These are phyloP conservation scores for Penicillium sp. DNA, from an alignment of 2,329 filamentous ascomycete species.

Conservation along the genomic window DNA sequence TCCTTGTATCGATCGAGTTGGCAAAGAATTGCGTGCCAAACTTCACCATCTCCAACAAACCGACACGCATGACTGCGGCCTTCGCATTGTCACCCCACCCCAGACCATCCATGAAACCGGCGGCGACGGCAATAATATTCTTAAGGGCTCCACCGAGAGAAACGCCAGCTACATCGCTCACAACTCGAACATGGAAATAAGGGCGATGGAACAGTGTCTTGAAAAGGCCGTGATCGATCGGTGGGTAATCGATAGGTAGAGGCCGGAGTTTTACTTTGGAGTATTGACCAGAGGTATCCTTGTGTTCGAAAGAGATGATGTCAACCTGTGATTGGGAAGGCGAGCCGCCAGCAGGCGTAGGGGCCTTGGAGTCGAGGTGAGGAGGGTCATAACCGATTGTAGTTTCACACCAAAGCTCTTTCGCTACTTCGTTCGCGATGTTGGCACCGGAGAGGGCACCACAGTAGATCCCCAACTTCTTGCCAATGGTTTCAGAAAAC, in stretches of 20 bases:
- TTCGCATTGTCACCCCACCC: constrained; percentile 99
- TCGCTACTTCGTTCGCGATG: constrained; percentile 90
- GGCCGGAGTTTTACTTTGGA: constrained; percentile 69
- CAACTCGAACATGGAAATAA: constrained; percentile 95
- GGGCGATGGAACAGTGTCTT: constrained; percentile 87
- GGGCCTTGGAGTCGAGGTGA: constrained; percentile 74
- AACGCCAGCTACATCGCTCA: constrained; percentile 92
- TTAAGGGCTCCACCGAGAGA: constrained; percentile 93
- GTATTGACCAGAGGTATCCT: constrained; percentile 63
- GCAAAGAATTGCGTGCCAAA: constrained; percentile 94
- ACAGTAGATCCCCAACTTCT: constrained; percentile 90
- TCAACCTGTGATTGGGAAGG: constrained; percentile 51
- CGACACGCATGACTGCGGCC: constrained; percentile 96
- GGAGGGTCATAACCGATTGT: constrained; percentile 96
- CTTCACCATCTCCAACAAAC: constrained; percentile 91
- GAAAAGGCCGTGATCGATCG: constrained; percentile 79
- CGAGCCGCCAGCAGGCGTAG: constrained; percentile 53
- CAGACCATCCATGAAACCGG: constrained; percentile 90
- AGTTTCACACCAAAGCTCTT: constrained; percentile 95
- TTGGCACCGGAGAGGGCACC: constrained; percentile 94
- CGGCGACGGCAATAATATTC: constrained; percentile 91
- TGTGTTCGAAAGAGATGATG: constrained; percentile 56
- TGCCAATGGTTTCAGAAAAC: constrained; percentile 92
- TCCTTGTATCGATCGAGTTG: constrained; percentile 71
- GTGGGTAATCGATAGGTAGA: constrained; percentile 76